Conservation (phyloP, 208 protist genomes). For the Wallacemonas sp. region DNA sequence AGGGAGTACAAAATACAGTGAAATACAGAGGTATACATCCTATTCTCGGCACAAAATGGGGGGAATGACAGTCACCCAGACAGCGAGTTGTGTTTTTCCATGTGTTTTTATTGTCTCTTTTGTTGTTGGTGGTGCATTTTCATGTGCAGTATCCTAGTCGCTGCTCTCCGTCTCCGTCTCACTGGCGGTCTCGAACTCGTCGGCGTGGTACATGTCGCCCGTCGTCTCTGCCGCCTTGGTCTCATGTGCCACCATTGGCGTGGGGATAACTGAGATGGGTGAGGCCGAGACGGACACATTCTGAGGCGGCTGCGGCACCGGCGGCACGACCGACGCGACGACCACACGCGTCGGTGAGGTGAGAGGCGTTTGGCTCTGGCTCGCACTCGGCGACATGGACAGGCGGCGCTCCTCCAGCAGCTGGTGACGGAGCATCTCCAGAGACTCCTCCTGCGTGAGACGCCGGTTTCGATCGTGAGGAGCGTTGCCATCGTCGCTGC, state of each 20-base stretch:
- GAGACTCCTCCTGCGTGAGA: slow-evolving; percentile 16
- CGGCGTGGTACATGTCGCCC: no score
- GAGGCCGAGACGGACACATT: no score
- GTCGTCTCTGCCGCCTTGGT: no score
- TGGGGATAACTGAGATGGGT: no score
- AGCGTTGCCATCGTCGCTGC: slow-evolving; percentile 5
- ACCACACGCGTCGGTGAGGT: background rate
- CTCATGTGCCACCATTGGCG: no score
- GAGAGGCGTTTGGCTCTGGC: slow-evolving; percentile 2
- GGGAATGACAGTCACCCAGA: no score
- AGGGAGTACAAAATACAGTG: no score
- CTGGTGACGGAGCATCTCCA: slow-evolving; percentile 21
- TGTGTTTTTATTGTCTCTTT: no score
- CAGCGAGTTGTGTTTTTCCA: no score
- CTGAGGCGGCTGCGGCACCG: background rate
- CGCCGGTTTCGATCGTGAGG: background rate
- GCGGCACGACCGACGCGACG: background rate
- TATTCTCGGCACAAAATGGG: background rate
- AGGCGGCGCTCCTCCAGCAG: slow-evolving; percentile 19
- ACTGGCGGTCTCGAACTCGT: no score
- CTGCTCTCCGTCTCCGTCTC: background rate
- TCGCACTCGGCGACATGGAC: slow-evolving; percentile 9
- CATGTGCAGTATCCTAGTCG: slow-evolving; percentile 1
- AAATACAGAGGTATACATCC: background rate
- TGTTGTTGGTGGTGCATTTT: no score